Evolutionary conservation across 2,329 filamentous ascomycete genomes (phyloP), one percentile per base, ranked within the genome.

Genomic region (Colletotrichum noveboracense): DNA sequence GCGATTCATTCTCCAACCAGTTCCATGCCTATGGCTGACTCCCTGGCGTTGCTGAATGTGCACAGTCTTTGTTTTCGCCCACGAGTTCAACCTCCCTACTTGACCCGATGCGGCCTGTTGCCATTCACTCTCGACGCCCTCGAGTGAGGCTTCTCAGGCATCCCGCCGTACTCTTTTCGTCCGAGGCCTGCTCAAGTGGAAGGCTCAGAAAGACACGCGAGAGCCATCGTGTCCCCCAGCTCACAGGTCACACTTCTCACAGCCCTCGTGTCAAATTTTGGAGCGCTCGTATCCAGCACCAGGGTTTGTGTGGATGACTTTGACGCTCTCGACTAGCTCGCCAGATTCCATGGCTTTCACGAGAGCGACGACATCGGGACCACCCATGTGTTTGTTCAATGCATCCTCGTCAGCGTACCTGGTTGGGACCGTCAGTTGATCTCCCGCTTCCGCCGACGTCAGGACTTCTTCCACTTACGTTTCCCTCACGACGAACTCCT

Each of bases 401-500:
- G 76, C 78, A 26, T 79, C 80, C 61, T 80, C 72, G 56, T 81
- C 74, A 32, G 76, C 75, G 38, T 82, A 81, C 1, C 79, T 82
- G 67, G 64, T 24, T 55, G 48, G 38, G 21, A 64, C 36, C 21
- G 24, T 65, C 28, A 60, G 43, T 65, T 55, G 43, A 73, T 74
- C 14, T 24, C 70, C 56, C 34, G 43, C 34, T 12, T 24, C 18
- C 26, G 28, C 24, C 32, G 26, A 64, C 38, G 66, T 71, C 52
- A 69, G 38, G 14, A 13, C 6, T 14, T 43, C n/a, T 16, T 28
- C 28, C 56, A 77, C 69, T 75, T 76, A 81, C 81, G 78, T 79
- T 72, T 81, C 80, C 14, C 80, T 74, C 55, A 79, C 68, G 34
- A 82, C 73, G 66, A 81, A 79, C 66, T 80, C 78, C 36, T 79